These are phyloP conservation scores for Chaetomium strumarium DNA, from an alignment of 2,329 filamentous ascomycete genomes.

Conservation along the genomic window DNA sequence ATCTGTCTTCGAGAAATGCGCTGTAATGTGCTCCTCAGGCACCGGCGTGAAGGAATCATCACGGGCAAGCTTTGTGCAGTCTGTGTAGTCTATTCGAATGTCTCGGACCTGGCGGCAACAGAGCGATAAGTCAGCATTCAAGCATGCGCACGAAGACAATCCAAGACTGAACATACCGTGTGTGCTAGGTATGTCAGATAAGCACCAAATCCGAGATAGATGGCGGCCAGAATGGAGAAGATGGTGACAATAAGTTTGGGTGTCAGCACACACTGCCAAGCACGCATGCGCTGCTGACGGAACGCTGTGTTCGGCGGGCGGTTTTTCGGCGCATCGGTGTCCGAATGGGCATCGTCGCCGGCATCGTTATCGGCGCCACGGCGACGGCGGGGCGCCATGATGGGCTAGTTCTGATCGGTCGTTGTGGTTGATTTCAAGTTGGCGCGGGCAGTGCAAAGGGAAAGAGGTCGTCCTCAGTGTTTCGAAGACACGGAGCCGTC, in stretches of 20 bases:
- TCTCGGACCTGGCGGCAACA: slow-evolving; percentile 66
- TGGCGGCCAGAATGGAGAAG: slow-evolving; percentile 25
- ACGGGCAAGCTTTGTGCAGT: slow-evolving; percentile 59
- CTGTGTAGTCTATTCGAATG: slow-evolving; percentile 82
- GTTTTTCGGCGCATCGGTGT: slow-evolving; percentile 24
- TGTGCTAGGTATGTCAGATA: slow-evolving; percentile 23
- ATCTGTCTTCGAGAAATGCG: slow-evolving; percentile 62
- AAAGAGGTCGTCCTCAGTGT: slow-evolving; percentile 16
- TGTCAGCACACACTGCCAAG: slow-evolving; percentile 81
- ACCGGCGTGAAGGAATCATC: slow-evolving; percentile 42
- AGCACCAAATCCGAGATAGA: slow-evolving; percentile 26
- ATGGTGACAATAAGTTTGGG: slow-evolving; percentile 27
- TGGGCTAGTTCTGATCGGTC: slow-evolving; percentile 9
- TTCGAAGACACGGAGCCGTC: slow-evolving; percentile 16
- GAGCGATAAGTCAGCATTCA: slow-evolving; percentile 11
- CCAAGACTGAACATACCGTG: slow-evolving; percentile 17
- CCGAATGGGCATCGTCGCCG: slow-evolving; percentile 20
- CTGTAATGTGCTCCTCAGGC: slow-evolving; percentile 50
- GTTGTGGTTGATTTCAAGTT: slow-evolving; percentile 7
- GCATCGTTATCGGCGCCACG: slow-evolving; percentile 22
- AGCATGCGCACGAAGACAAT: neutral
- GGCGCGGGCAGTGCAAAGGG: neutral
- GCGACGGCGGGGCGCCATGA: slow-evolving; percentile 26
- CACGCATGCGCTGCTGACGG: slow-evolving; percentile 91
- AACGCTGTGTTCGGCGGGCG: slow-evolving; percentile 68